Conservation (phyloP, 805 yeast species). For the Kodamaea laetipori region DNA sequence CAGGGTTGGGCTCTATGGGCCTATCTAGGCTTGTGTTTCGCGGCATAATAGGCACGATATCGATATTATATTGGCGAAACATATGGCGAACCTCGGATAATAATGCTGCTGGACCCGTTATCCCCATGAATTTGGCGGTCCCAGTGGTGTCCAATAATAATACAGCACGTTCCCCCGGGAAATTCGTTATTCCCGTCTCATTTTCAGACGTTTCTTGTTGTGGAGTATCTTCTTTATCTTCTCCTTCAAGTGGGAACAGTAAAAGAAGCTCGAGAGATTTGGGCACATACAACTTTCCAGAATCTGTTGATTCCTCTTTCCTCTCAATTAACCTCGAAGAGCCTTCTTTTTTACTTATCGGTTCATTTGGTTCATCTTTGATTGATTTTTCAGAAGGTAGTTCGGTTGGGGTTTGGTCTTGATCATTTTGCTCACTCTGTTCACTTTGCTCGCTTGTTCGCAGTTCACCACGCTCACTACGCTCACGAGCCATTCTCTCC, state of each 20-base stretch:
- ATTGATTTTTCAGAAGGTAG: no score
- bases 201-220: not conserved
- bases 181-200: not conserved
- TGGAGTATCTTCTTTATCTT: conserved; percentile 1
- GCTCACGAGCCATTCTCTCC: conserved; percentile 21
- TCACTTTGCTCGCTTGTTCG: not conserved
- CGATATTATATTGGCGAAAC: conserved; percentile 2
- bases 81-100: conserved; percentile 4
- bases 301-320: no score
- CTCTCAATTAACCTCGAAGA: no score
- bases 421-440: not conserved
- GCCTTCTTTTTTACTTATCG: no score
- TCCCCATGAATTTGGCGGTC: conserved; percentile 3
- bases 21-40: conserved; percentile 1
- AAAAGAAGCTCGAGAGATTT: conserved; percentile 11
- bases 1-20: not conserved
- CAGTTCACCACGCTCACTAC: conserved; percentile 1
- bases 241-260: conserved; percentile 10
- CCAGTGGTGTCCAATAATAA: conserved; percentile 1
- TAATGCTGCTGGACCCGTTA: conserved; percentile 7
- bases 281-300: conserved; percentile 9
- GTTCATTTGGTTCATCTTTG: no score
- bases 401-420: no score
- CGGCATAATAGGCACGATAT: not conserved
- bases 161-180: conserved; percentile 1